These are phyloP conservation scores for Phytophthora rubi DNA, from an alignment of 352 stramenopile species.

Conservation along the genomic window DNA sequence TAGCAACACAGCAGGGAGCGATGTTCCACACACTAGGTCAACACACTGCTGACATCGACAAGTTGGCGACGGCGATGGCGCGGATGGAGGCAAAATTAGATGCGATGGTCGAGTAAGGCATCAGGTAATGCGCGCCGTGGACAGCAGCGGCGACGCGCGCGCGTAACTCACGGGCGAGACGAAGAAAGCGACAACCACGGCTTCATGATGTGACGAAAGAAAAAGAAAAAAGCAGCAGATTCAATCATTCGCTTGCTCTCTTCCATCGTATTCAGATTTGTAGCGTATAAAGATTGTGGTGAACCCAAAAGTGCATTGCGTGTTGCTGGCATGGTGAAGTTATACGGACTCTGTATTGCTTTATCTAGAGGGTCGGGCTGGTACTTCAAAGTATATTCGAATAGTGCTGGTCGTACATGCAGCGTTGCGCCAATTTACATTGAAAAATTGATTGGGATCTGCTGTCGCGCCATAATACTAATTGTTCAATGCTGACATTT, in stretches of 20 bases:
- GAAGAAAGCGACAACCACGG: constrained; percentile 21
- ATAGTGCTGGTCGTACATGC: too few species aligned
- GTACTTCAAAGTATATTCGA: too few species aligned
- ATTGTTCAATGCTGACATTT: too few species aligned
- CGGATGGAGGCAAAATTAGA: constrained; percentile 92
- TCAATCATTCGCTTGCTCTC: constrained; percentile 39
- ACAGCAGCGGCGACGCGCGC: constrained; percentile 26
- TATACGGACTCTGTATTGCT: too few species aligned
- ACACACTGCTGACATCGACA: constrained; percentile 90
- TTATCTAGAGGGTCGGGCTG: too few species aligned
- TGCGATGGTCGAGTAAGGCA: constrained; percentile 72
- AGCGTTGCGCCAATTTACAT: too few species aligned
- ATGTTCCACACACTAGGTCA: constrained; percentile 93
- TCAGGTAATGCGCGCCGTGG: constrained; percentile 30
- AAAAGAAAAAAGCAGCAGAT: constrained; percentile 52
- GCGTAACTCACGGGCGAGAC: constrained; percentile 32
- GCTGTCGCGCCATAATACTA: too few species aligned
- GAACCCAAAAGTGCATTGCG: neutral
- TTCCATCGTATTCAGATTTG: constrained; percentile 32
- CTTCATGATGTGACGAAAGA: constrained; percentile 39
- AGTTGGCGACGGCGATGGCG: constrained; percentile 84
- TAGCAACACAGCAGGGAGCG: constrained; percentile 89
- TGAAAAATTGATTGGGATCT: too few species aligned
- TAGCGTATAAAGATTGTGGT: constrained; percentile 14
- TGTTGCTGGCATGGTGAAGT: neutral